Evolutionary conservation across 2,329 filamentous ascomycete species (phyloP), one percentile per base, ranked within the genome.

Genomic region (Aspergillus puulaauensis): DNA sequence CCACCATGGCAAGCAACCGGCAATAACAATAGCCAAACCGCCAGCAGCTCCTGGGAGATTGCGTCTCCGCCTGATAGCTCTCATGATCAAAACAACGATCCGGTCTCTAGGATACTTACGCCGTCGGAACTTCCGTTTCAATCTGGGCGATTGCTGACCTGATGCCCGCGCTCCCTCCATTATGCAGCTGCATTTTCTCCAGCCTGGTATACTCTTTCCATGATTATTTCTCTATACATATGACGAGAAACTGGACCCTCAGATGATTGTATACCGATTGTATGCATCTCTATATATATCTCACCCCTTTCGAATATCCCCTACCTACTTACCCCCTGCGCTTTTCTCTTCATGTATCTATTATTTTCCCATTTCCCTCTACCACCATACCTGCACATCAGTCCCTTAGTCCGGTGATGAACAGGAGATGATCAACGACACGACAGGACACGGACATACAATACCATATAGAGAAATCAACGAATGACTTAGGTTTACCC

Each of bases 71-170:
- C 54, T 4, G 58, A 58, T 6, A 40, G 52, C 7, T n/a, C 46
- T 14, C 47, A 49, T 17, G 51, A 55, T 6, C 52, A 40, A 6
- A 50, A 47, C 15, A n/a, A 43, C 24, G 56, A 59, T 9, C 37
- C 56, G 3, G 41, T 55, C 14, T 52, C 54, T 2, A 39, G 49
- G 17, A 59, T 61, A 27, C 47, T 57, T n/a, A 33, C 59, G 14
- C 21, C 46, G 8, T 19, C 47, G 14, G 55, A 56, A 12, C 45
- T 58, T 9, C 19, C 47, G 4, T 60, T 52, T 14, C 51, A 41
- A 24, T 35, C 44, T 15, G 50, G 47, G 15, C 52, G 33, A 44
- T 19, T 54, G n/a, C 19, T 54, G 17, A 12, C 35, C 6, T 55
- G 37, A 55, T 43, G 5, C 35, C 35, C 7, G 9, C 27, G 24